phyloP scores from a whole-genome alignment of 2,329 filamentous ascomycete genomes.

The Dothideomycetidae sp. region DNA sequence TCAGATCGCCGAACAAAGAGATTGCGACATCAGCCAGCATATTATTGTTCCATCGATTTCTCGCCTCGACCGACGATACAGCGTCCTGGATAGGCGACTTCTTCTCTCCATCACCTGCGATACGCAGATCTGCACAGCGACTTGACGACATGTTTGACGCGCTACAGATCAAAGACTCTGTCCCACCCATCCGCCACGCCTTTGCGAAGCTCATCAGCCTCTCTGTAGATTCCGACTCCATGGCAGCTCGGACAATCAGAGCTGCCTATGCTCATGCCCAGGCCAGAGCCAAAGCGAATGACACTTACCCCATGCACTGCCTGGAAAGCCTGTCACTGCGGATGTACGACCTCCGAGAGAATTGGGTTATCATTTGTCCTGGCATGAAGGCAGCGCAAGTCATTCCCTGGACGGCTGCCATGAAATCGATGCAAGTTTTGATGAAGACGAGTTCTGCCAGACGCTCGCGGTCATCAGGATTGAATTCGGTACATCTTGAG shows the following conservation, averaged over 20 bases:
- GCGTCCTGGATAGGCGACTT: conserved; percentile 20
- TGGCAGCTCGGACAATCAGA: conserved; percentile 1
- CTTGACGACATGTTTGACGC: conserved; percentile 15
- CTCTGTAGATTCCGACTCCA: conserved; percentile 5
- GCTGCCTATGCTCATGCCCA: conserved; percentile 1
- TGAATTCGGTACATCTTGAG: not conserved
- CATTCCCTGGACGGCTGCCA: not conserved
- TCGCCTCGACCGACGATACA: conserved; percentile 4
- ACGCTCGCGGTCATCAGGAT: not conserved
- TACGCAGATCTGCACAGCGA: conserved; percentile 15
- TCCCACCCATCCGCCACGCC: not conserved
- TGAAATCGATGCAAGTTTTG: too few species aligned
- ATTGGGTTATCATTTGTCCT: not conserved
- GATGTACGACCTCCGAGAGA: not conserved
- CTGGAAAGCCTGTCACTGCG: conserved; percentile 1
- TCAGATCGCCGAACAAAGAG: conserved; percentile 28
- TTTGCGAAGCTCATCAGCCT: conserved; percentile 9
- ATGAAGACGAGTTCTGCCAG: too few species aligned
- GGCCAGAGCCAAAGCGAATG: conserved; percentile 10
- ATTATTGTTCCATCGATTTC: conserved; percentile 17
- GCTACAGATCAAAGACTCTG: not conserved
- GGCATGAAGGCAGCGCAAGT: not conserved
- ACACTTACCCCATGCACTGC: conserved; percentile 12
- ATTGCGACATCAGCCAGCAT: conserved; percentile 26
- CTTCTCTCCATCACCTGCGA: conserved; percentile 24